Conservation (phyloP, 2,329 filamentous ascomycete genomes). For the Fusarium liriodendri region DNA sequence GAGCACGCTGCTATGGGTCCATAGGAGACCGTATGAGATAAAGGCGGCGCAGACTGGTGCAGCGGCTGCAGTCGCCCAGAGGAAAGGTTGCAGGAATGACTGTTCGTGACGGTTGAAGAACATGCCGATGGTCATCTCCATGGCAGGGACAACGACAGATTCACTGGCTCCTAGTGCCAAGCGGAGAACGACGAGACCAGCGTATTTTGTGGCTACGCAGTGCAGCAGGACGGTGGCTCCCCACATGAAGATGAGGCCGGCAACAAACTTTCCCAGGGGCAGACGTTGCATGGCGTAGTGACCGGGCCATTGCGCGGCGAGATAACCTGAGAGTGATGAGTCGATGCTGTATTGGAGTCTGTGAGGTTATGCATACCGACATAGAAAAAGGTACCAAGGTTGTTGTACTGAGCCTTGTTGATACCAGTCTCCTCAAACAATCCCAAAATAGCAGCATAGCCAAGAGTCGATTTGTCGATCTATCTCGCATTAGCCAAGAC, state of each 20-base stretch:
- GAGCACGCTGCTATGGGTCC: conserved; percentile 44
- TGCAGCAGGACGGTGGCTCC: conserved; percentile 52
- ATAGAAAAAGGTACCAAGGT: conserved; percentile 55
- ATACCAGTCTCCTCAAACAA: conserved; percentile 54
- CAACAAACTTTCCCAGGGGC: conserved; percentile 51
- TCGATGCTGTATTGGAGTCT: too few relatives aligned
- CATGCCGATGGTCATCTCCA: conserved; percentile 56
- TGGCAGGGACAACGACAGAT: conserved; percentile 52
- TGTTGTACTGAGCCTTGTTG: conserved; percentile 51
- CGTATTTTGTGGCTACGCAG: conserved; percentile 50
- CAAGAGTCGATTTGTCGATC: conserved; percentile 54
- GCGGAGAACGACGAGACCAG: conserved; percentile 50
- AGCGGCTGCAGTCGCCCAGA: conserved; percentile 48
- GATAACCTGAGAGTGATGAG: conserved; percentile 44
- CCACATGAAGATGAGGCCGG: conserved; percentile 49
- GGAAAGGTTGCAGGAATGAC: conserved; percentile 46
- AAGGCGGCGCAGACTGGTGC: conserved; percentile 53
- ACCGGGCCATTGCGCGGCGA: conserved; percentile 51
- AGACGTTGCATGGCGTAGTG: conserved; percentile 54
- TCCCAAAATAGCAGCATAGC: conserved; percentile 52
- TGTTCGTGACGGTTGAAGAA: conserved; percentile 52
- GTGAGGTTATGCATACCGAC: conserved; percentile 45
- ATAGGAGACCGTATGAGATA: conserved; percentile 55
- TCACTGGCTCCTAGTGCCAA: conserved; percentile 51
- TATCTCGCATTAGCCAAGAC: conserved; percentile 19